phyloP scores from a whole-genome alignment of 1,139 yeast species.

The Zygosaccharomyces pseudobailii region DNA sequence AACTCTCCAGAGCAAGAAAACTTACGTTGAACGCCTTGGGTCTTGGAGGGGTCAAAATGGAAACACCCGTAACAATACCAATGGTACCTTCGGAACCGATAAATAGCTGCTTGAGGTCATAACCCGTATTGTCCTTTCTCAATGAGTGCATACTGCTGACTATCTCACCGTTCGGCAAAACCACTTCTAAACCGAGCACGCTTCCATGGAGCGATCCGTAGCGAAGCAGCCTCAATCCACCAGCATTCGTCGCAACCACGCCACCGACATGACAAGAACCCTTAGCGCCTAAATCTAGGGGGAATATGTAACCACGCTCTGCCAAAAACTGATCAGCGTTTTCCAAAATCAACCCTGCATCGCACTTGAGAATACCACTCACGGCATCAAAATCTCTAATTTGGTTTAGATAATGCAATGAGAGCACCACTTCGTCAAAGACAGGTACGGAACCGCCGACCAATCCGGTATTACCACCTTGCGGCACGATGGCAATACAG shows the following conservation, averaged over 20 bases:
- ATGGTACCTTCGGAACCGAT: constrained; percentile 93
- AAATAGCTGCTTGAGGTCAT: constrained; percentile 84
- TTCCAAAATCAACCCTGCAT: constrained; percentile 88
- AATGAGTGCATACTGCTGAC: constrained; percentile 75
- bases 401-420: constrained; percentile 66
- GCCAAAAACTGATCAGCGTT: constrained; percentile 75
- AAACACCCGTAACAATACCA: constrained; percentile 86
- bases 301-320: constrained; percentile 84
- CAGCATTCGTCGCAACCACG: constrained; percentile 93
- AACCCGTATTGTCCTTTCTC: constrained; percentile 92
- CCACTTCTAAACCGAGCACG: constrained; percentile 88
- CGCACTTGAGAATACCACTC: constrained; percentile 82
- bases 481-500: constrained; percentile 85
- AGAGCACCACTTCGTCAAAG: constrained; percentile 81
- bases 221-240: constrained; percentile 82
- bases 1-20: constrained; percentile 74
- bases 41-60: constrained; percentile 87
- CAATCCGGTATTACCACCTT: constrained; percentile 95
- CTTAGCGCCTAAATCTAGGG: constrained; percentile 92
- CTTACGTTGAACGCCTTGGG: constrained; percentile 87
- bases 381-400: constrained; percentile 76
- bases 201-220: constrained; percentile 93
- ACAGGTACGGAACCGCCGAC: constrained; percentile 95
- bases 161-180: constrained; percentile 82
- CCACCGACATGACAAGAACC: constrained; percentile 98